These are phyloP conservation scores for Clonostachys rhizophaga DNA, from an alignment of 2,329 filamentous ascomycete genomes.

Conservation along the genomic window DNA sequence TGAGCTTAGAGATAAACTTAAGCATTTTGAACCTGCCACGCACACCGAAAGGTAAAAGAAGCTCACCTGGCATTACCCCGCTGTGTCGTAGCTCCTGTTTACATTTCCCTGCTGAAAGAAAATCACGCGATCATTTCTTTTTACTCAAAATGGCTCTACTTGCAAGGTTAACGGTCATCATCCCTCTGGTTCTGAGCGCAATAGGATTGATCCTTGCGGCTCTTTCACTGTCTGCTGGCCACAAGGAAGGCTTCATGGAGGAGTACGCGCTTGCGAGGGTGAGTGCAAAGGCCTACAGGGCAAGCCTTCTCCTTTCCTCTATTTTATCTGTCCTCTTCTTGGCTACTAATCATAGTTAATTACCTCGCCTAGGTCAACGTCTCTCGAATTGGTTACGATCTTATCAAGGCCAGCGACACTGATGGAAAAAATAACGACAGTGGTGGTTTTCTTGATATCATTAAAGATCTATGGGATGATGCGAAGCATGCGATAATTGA, in stretches of 20 bases:
- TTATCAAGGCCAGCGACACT: conserved; percentile 12
- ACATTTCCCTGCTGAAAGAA: too few species aligned
- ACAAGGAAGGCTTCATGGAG: conserved; percentile 34
- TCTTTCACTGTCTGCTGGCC: conserved; percentile 31
- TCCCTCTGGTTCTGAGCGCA: conserved; percentile 29
- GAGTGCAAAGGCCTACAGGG: conserved; percentile 5
- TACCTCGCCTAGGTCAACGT: conserved; percentile 23
- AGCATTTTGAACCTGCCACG: too few species aligned
- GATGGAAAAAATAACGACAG: conserved; percentile 12
- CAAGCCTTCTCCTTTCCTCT: too few species aligned
- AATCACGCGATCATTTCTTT: too few species aligned
- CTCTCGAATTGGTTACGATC: conserved; percentile 27
- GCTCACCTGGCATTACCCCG: too few species aligned
- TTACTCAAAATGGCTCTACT: conserved; percentile 6
- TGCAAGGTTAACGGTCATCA: conserved; percentile 19
- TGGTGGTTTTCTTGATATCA: conserved; percentile 16
- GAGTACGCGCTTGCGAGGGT: conserved; percentile 34
- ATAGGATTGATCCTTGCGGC: conserved; percentile 30
- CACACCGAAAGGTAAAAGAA: too few species aligned
- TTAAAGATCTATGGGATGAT: conserved; percentile 20
- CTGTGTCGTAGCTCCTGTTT: too few species aligned
- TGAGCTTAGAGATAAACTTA: too few species aligned
- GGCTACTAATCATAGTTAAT: neutral
- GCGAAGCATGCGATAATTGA: conserved; percentile 26
- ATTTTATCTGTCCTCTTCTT: neutral